These are phyloP conservation scores for Claviceps sp. DNA, from an alignment of 2,329 filamentous ascomycete genomes.

Conservation along the genomic window DNA sequence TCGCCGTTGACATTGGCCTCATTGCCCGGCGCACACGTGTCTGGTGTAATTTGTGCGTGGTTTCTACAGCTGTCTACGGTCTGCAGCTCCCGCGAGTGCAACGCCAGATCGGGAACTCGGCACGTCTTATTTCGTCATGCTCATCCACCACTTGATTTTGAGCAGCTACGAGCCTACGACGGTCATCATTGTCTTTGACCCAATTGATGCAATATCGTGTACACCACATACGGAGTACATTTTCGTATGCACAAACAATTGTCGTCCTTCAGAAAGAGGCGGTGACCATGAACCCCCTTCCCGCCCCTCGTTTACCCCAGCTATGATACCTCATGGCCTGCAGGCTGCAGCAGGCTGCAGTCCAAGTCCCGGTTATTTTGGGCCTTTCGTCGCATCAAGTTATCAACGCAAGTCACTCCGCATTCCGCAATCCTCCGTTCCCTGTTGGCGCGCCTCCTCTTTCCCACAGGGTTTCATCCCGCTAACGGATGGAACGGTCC, in stretches of 20 bases:
- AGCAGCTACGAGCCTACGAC: no score
- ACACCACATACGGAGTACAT: not conserved
- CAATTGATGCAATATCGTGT: not conserved
- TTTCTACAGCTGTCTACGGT: not conserved
- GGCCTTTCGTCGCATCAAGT: not conserved
- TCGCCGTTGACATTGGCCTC: no score
- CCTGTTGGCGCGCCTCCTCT: not conserved
- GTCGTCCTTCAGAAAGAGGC: not conserved
- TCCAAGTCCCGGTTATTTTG: not conserved
- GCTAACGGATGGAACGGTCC: not conserved
- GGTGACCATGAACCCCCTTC: not conserved
- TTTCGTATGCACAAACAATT: not conserved
- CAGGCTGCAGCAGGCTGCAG: no score
- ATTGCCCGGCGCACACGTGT: no score
- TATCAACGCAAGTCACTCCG: not conserved
- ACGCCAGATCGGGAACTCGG: slow-evolving; percentile 2
- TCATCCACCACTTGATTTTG: not conserved
- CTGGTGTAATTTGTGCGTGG: no score
- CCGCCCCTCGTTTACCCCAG: not conserved
- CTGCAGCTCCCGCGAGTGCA: not conserved
- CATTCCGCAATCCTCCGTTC: not conserved
- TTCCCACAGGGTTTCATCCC: not conserved
- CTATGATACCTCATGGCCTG: no score
- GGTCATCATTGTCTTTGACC: no score
- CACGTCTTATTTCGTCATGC: not conserved